Conservation (phyloP, 2,329 filamentous ascomycete species). For the Colletotrichum sp. region DNA sequence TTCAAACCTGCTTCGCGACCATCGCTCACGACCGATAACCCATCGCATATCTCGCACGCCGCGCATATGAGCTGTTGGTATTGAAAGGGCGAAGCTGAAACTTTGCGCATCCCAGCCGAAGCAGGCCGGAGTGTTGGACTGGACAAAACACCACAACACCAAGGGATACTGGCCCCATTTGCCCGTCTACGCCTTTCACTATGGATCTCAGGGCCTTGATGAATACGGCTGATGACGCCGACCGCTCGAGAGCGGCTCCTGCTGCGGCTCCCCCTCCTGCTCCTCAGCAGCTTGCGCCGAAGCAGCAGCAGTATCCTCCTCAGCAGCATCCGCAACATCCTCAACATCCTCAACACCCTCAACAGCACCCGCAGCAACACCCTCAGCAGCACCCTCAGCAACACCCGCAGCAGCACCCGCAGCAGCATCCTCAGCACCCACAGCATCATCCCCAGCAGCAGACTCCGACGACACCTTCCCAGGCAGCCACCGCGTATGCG, state of each 20-base stretch:
- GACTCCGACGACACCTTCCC: slow-evolving; percentile 32
- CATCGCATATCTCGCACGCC: neutral
- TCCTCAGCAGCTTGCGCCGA: slow-evolving; percentile 10
- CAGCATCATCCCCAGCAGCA: slow-evolving; percentile 21
- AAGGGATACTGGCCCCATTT: neutral
- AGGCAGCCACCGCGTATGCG: slow-evolving; percentile 46
- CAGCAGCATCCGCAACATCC: slow-evolving; percentile 28
- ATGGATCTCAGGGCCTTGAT: slow-evolving; percentile 63
- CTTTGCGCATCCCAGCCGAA: slow-evolving; percentile 15
- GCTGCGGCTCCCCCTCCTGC: slow-evolving; percentile 1
- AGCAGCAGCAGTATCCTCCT: slow-evolving; percentile 21
- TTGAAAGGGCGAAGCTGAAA: slow-evolving; percentile 15
- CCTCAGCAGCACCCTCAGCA: slow-evolving; percentile 26
- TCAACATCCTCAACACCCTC: slow-evolving; percentile 29
- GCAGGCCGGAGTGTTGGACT: slow-evolving; percentile 12
- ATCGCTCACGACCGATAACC: neutral
- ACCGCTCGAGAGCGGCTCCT: slow-evolving; percentile 38
- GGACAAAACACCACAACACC: neutral
- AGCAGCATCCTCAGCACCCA: neutral
- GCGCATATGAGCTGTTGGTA: slow-evolving; percentile 14
- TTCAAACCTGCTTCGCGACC: neutral
- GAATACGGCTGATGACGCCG: slow-evolving; percentile 56
- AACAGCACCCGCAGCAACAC: neutral
- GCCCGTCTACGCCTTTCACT: slow-evolving; percentile 13
- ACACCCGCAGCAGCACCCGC: slow-evolving; percentile 7